Conservation (phyloP, 2,329 filamentous ascomycete species). For the Capronia epimyces region DNA sequence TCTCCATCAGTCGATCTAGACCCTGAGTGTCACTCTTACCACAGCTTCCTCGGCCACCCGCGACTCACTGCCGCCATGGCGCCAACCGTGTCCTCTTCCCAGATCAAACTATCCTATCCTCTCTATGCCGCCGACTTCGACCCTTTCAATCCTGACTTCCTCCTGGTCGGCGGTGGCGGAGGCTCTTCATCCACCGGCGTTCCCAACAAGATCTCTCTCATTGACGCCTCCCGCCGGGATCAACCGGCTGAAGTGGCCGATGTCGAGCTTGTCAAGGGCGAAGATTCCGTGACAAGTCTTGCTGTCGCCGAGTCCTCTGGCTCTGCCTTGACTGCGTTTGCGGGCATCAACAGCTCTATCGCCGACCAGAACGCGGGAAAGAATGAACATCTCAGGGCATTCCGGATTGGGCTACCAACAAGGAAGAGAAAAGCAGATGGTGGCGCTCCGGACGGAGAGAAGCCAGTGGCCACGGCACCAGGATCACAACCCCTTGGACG, state of each 20-base stretch:
- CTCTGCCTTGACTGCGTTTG: constrained; percentile 54
- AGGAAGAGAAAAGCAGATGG: constrained; percentile 35
- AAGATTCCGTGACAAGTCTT: constrained; percentile 83
- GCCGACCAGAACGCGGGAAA: constrained; percentile 66
- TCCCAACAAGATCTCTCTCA: constrained; percentile 72
- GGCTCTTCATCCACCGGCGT: constrained; percentile 76
- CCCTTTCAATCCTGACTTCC: constrained; percentile 65
- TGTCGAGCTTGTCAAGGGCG: constrained; percentile 70
- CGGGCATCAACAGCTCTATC: constrained; percentile 78
- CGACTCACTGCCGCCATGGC: constrained; percentile 10
- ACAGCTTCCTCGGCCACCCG: too few species aligned
- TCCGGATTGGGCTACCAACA: constrained; percentile 57
- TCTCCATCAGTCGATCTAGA: neutral
- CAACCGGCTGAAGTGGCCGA: constrained; percentile 63
- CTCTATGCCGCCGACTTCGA: constrained; percentile 87
- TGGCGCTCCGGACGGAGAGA: constrained; percentile 19
- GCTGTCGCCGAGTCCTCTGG: constrained; percentile 60
- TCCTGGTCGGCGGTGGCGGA: constrained; percentile 82
- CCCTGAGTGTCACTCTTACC: neutral
- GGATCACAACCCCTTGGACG: constrained; percentile 31
- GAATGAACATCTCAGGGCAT: constrained; percentile 78
- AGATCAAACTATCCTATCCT: constrained; percentile 63
- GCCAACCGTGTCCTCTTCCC: constrained; percentile 21
- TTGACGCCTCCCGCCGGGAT: constrained; percentile 63
- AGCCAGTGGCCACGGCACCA: constrained; percentile 12